These are phyloP conservation scores for Albizia julibrissin DNA, from an alignment of 306 rosid genomes.

Conservation along the genomic window DNA sequence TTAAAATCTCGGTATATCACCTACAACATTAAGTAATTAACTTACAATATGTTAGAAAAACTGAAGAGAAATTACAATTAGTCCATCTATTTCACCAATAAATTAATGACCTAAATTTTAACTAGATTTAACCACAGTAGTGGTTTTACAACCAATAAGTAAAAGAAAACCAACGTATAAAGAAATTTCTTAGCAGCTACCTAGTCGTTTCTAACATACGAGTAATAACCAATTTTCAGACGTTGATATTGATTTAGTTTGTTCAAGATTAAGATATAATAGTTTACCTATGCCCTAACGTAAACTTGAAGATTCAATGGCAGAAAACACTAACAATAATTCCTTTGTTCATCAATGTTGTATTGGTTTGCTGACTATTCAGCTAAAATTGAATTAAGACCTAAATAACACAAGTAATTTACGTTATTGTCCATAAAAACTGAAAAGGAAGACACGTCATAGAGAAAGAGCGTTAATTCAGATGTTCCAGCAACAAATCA, in stretches of 20 bases:
- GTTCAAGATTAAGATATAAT: neutral
- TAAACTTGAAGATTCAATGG: neutral
- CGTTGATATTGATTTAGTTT: neutral
- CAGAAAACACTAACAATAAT: neutral
- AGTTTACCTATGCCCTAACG: neutral
- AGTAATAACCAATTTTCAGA: neutral
- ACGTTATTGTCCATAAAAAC: neutral
- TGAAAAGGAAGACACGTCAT: neutral
- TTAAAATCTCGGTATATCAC: slow-evolving; percentile 83
- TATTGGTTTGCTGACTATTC: neutral
- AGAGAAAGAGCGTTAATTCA: neutral
- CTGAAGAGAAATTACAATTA: neutral
- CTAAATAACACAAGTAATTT: neutral
- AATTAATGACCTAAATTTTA: neutral
- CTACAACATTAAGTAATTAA: slow-evolving; percentile 32
- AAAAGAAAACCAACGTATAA: neutral
- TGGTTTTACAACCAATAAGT: neutral
- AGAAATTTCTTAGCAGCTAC: neutral
- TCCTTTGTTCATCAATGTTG: neutral
- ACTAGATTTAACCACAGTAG: neutral
- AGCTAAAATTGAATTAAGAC: neutral
- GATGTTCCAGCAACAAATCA: neutral
- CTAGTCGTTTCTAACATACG: neutral
- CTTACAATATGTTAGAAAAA: slow-evolving; percentile 2
- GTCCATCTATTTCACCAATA: neutral